Conservation (phyloP, 768 basidiomycete genomes). For the Boletellus emodensis region DNA sequence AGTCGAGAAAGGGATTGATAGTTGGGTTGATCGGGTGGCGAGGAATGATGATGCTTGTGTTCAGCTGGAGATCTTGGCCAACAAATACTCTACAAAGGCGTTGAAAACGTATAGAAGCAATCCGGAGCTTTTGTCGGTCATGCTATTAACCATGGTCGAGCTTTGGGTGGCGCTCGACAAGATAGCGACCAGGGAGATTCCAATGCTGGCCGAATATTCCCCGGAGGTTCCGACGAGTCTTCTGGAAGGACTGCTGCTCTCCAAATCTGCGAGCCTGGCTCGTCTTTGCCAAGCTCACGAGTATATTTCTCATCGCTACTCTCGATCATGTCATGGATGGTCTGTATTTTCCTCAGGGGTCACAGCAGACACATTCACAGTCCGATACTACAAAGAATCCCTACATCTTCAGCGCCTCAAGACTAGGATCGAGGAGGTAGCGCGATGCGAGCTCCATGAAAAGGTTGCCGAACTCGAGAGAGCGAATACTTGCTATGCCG, state of each 20-base stretch:
- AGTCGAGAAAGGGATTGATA: slow-evolving; percentile 29
- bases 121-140: slow-evolving; percentile 38
- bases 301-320: slow-evolving; percentile 33
- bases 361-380: slow-evolving; percentile 24
- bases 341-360: slow-evolving; percentile 34
- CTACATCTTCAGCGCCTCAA: slow-evolving; percentile 21
- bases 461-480: slow-evolving; percentile 29
- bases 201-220: slow-evolving; percentile 28
- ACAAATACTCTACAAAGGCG: slow-evolving; percentile 27
- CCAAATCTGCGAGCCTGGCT: slow-evolving; percentile 23
- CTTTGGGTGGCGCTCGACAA: slow-evolving; percentile 37
- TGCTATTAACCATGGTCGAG: slow-evolving; percentile 38
- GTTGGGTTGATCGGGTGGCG: slow-evolving; percentile 28
- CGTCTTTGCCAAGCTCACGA: slow-evolving; percentile 23
- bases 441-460: slow-evolving; percentile 8
- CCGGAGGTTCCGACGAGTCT: slow-evolving; percentile 31
- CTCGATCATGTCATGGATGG: slow-evolving; percentile 1
- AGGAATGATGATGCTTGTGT: slow-evolving; percentile 9
- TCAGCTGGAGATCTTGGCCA: slow-evolving; percentile 19
- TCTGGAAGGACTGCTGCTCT: slow-evolving; percentile 28
- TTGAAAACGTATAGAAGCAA: slow-evolving; percentile 25
- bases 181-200: slow-evolving; percentile 13
- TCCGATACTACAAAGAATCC: slow-evolving; percentile 33
- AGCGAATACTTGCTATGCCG: slow-evolving; percentile 17
- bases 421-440: slow-evolving; percentile 28